Percentiles rank a stretch among this genome's conserved stretches.
Conservation (phyloP, 805 yeast genomes). For the Scheffersomyces ergatensis region DNA sequence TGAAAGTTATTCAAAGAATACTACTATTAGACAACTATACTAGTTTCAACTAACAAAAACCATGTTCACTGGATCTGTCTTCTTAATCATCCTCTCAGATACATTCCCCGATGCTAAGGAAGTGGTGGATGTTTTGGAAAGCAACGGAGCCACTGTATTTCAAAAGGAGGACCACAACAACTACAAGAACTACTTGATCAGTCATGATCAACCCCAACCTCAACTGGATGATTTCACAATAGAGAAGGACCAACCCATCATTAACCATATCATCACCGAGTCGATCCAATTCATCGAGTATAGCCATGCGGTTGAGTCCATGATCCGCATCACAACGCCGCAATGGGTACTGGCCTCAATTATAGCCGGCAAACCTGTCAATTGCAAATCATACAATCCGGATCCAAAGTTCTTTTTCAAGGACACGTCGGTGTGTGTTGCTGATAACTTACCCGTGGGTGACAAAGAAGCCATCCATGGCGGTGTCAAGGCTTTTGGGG, state of each 20-base stretch:
- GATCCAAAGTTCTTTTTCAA: conserved; percentile 66
- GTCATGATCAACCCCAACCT: conserved; percentile 8
- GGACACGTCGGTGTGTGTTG: conserved; percentile 57
- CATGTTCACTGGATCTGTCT: conserved; percentile 19
- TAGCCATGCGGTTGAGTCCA: conserved; percentile 41
- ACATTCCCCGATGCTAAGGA: conserved; percentile 8
- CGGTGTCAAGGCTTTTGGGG: conserved; percentile 75
- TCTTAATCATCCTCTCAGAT: conserved; percentile 18
- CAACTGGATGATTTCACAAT: conserved; percentile 5
- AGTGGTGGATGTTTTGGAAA: conserved; percentile 12
- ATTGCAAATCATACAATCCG: conserved; percentile 66
- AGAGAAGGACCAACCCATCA: not conserved
- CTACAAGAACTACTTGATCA: conserved; percentile 13
- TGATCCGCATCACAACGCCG: conserved; percentile 66
- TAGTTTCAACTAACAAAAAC: not conserved
- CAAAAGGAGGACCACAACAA: conserved; percentile 16
- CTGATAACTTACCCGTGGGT: conserved; percentile 52
- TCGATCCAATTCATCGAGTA: conserved; percentile 53
- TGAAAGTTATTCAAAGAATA: too few species aligned
- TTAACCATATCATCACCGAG: conserved; percentile 52
- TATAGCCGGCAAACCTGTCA: conserved; percentile 37
- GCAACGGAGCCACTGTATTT: conserved; percentile 20
- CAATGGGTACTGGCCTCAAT: conserved; percentile 58
- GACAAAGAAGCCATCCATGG: conserved; percentile 68
- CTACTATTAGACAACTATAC: too few species aligned